phyloP scores from a whole-genome alignment of 176 grass and related monocot species.

The Eleusine coracana region DNA sequence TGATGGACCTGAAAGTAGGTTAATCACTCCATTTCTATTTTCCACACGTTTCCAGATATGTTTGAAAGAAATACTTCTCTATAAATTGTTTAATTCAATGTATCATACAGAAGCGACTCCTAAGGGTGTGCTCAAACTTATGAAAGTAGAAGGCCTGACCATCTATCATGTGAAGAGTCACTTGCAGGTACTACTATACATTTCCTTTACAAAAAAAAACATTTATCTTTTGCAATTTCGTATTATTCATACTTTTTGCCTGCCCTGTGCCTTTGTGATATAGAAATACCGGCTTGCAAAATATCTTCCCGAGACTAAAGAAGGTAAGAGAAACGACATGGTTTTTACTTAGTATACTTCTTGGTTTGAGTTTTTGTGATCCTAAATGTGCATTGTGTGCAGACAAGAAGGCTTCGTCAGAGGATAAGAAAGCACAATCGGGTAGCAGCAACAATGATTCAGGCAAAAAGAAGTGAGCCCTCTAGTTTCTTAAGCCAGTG shows the following conservation, averaged over 20 bases:
- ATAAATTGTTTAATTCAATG: constrained; percentile 35
- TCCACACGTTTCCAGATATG: neutral
- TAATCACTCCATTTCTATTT: constrained; percentile 20
- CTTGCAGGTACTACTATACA: constrained; percentile 65
- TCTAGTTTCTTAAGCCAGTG: neutral
- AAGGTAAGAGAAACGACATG: constrained; percentile 56
- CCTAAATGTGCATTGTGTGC: constrained; percentile 27
- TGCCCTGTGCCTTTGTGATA: neutral
- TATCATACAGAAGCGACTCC: constrained; percentile 88
- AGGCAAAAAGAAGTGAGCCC: constrained; percentile 58
- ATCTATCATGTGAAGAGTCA: constrained; percentile 99
- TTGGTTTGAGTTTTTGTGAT: neutral
- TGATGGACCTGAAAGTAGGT: constrained; percentile 87
- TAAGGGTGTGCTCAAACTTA: constrained; percentile 92
- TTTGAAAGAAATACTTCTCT: constrained; percentile 1
- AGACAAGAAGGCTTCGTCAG: constrained; percentile 68
- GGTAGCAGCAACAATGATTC: constrained; percentile 40
- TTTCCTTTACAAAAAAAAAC: neutral
- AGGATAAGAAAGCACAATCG: constrained; percentile 59
- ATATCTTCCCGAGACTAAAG: constrained; percentile 77
- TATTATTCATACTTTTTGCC: neutral
- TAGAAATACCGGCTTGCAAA: constrained; percentile 90
- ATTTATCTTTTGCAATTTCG: neutral
- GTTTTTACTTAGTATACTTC: neutral
- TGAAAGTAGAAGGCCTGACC: constrained; percentile 93